A percentile compares a stretch with the other conserved stretches of the same genome.
phyloP scores from a whole-genome alignment of 140 eudicot species.

The Eryngium alpinum region DNA sequence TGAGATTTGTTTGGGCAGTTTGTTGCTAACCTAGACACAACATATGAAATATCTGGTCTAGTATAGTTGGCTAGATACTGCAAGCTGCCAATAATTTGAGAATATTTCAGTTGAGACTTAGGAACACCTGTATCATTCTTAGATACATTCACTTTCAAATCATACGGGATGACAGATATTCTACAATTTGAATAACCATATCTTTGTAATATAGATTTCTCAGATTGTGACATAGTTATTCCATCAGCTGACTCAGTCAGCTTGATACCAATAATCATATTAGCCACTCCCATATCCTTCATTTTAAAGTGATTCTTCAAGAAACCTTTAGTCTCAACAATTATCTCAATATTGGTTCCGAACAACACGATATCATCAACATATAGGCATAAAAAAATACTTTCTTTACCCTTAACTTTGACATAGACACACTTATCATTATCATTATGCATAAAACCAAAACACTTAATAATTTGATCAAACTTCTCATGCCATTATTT shows the following conservation, averaged over 20 bases:
- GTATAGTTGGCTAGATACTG: too few relatives aligned
- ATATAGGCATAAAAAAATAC: background rate
- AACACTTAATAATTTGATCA: background rate
- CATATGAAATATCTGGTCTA: background rate
- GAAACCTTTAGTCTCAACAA: background rate
- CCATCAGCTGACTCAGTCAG: too few relatives aligned
- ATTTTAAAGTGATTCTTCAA: background rate
- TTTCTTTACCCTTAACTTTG: background rate
- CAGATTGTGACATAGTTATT: background rate
- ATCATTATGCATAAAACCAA: background rate
- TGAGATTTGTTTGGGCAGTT: background rate
- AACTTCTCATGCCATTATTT: conserved; percentile 18
- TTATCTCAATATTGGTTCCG: too few relatives aligned
- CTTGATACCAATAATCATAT: background rate
- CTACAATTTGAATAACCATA: background rate
- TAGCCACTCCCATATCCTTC: background rate
- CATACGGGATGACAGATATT: background rate
- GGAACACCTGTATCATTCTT: too few relatives aligned
- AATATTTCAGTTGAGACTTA: too few relatives aligned
- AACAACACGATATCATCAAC: too few relatives aligned
- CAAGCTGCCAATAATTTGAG: too few relatives aligned
- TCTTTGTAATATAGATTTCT: background rate
- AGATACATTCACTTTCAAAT: too few relatives aligned
- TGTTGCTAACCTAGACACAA: background rate
- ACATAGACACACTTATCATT: conserved; percentile 11